Evolutionary conservation across 1,139 yeast genomes (phyloP).

Genomic region (Arxiozyma heterogenica): DNA sequence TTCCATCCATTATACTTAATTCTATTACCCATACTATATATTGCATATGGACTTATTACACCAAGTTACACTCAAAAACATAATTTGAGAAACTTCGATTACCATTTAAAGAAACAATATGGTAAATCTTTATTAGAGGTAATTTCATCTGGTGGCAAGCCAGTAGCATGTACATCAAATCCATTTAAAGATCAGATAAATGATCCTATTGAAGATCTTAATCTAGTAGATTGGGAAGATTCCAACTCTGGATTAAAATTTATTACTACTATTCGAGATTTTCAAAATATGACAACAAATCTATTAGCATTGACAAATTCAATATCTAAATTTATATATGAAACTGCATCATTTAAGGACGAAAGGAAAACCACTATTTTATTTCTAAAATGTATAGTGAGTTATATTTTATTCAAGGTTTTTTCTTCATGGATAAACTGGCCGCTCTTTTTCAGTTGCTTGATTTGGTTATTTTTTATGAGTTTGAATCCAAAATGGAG

Average conservation of each 20-base stretch:
- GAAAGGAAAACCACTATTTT: constrained; percentile 56
- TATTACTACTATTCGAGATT: constrained; percentile 35
- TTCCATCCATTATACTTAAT: constrained; percentile 63
- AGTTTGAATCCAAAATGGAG: constrained; percentile 47
- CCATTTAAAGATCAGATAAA: neutral
- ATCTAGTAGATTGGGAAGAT: constrained; percentile 13
- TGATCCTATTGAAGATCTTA: neutral
- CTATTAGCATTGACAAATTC: constrained; percentile 44
- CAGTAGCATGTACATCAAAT: neutral
- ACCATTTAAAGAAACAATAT: constrained; percentile 38
- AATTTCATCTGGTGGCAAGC: constrained; percentile 14
- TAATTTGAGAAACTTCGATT: constrained; percentile 44
- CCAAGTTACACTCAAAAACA: constrained; percentile 69
- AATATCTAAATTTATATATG: constrained; percentile 48
- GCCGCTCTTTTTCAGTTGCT: constrained; percentile 43
- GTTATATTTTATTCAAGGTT: constrained; percentile 38
- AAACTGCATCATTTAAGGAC: constrained; percentile 64
- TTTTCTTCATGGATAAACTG: constrained; percentile 63
- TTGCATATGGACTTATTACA: constrained; percentile 52
- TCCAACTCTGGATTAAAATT: constrained; percentile 32
- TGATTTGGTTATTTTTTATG: constrained; percentile 47
- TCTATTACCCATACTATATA: constrained; percentile 50
- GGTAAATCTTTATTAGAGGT: constrained; percentile 48
- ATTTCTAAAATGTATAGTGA: constrained; percentile 39
- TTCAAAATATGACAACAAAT: constrained; percentile 48